Percentiles rank a stretch among this genome's conserved stretches.
Evolutionary conservation across 768 basidiomycete species (phyloP).

Genomic region (Porphyrellus cyaneotinctus): DNA sequence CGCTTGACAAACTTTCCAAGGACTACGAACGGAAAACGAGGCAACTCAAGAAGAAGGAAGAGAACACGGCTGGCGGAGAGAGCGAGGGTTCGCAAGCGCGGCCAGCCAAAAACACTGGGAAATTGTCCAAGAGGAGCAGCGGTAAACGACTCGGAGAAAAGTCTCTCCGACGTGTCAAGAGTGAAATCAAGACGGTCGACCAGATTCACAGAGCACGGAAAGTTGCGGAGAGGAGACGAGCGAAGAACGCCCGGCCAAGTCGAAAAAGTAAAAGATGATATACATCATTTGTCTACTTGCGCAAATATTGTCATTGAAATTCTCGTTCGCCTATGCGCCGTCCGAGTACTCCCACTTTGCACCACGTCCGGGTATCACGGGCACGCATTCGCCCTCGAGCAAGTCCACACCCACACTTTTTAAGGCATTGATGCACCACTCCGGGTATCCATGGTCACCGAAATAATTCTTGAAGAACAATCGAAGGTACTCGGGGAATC

Average conservation of each 20-base stretch:
- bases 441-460: constrained; percentile 71
- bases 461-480: constrained; percentile 79
- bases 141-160: constrained; percentile 55
- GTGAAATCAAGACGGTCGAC: constrained; percentile 80
- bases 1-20: constrained; percentile 66
- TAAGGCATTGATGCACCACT: constrained; percentile 86
- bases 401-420: constrained; percentile 81
- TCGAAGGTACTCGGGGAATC: constrained; percentile 73
- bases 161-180: constrained; percentile 61
- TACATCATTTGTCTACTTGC: constrained; percentile 6
- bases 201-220: constrained; percentile 81
- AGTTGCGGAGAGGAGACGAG: constrained; percentile 57
- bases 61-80: constrained; percentile 25
- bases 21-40: constrained; percentile 74
- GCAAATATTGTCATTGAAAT: neutral
- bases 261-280: constrained; percentile 30
- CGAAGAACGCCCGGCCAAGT: constrained; percentile 78
- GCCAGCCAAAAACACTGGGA: constrained; percentile 27
- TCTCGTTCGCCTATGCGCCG: constrained; percentile 16
- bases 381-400: constrained; percentile 49
- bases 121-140: constrained; percentile 29
- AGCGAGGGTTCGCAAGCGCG: constrained; percentile 22
- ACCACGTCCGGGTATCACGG: constrained; percentile 56
- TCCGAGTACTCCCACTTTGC: constrained; percentile 81
- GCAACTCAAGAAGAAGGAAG: constrained; percentile 55